Evolutionary conservation across 257 asterid species (phyloP).

Genomic region (Vinca minor): DNA sequence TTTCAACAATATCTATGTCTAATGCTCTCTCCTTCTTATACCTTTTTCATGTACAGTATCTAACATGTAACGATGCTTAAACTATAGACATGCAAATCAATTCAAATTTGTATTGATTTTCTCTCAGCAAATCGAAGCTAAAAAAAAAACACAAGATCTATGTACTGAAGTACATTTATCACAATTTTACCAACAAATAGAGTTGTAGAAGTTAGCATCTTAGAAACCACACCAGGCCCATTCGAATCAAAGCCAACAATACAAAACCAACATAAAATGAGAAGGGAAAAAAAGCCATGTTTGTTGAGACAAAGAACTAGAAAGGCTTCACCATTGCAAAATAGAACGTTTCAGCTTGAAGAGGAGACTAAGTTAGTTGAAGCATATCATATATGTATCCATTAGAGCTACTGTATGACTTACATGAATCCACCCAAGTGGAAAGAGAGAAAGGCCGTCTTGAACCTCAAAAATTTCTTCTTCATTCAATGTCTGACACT

Average conservation of each 20-base stretch:
- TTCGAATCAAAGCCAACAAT: neutral
- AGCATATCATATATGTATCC: neutral
- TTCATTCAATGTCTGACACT: constrained; percentile 94
- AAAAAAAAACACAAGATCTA: neutral
- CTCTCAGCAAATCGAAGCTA: neutral
- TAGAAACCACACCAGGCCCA: neutral
- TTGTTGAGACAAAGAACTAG: too few relatives aligned
- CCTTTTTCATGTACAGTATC: neutral
- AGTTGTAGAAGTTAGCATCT: neutral
- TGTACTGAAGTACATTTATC: neutral
- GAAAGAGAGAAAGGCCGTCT: constrained; percentile 70
- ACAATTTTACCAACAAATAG: neutral
- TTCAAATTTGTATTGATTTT: neutral
- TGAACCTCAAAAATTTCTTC: constrained; percentile 85
- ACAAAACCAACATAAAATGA: neutral
- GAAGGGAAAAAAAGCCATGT: constrained; percentile 6
- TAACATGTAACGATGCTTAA: neutral
- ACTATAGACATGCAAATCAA: neutral
- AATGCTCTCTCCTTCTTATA: neutral
- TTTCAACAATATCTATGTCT: neutral
- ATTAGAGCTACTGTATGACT: constrained; percentile 31
- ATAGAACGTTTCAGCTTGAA: neutral
- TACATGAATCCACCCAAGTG: constrained; percentile 99
- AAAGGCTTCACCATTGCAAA: neutral
- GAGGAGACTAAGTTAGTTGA: constrained; percentile 7